Evolutionary conservation across 345 rosid species (phyloP), one percentile per base, ranked within the genome.

Genomic region (Melaleuca alternifolia): DNA sequence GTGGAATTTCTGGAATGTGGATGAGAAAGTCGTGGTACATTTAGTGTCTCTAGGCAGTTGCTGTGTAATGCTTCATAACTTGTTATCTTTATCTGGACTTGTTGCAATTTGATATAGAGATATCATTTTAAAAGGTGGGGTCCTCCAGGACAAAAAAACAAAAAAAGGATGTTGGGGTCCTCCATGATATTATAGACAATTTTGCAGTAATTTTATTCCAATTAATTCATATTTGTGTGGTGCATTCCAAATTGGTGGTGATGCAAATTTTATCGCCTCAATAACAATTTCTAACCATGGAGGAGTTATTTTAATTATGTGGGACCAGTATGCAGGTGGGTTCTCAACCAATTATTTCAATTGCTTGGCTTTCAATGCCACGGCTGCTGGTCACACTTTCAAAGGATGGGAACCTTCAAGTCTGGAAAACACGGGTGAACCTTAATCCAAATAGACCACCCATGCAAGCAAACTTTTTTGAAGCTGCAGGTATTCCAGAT

Each of bases 381-480:
- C 95, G 94, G 88, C 89, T 95, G 82, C 98, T 96, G 89, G 93
- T 96, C 86, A 94, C 98, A 86, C 93, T 97, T 81, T 94, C 96
- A 84, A 96, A 92, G 92, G 99, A 97, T 92, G 99, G 99, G 84
- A 89, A 93, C 87, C 92, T 97, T 90, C 99, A 97, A 90, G 98
- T 94, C 51, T 97, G 99, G 99, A 97, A 94, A 90, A 96, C 98
- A 71, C 91, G 98, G 57, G 92, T 93, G 85, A 89, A 91, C 14
- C 90, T 94, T 56, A 94, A 97, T 92, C 98, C 99, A 51, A 96
- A 94, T 89, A 94, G 95, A 85, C 98, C 99, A 90, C 94, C 98
- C 6, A 93, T 94, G 91, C 98, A 93, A 92, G 96, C 97, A 77
- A 94, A 93, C 89, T 97, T 97, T 90, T 97, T 97, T 90, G 99